Base-by-base conservation (phyloP, 371 early-diverging fungal species). In the Apophysomyces elegans region DNA sequence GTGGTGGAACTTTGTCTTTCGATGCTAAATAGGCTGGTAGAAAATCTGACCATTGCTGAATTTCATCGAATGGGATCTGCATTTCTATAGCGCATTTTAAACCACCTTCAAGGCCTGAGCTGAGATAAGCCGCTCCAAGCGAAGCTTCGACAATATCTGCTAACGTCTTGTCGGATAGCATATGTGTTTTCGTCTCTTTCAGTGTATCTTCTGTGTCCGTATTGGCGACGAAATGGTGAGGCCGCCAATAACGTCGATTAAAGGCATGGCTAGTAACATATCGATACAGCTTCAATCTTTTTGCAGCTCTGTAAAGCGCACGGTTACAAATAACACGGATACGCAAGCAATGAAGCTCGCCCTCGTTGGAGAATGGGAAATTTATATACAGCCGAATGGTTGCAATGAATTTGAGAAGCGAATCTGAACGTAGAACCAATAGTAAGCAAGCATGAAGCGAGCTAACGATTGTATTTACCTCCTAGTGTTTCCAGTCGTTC, bases 401-500 rank as follows among this genome's bases (percentile, higher is more conserved):
- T 1, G 88, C 82, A 35, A 91, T 77, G 62, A 94, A 87, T 75
- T 98, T 99, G n/a, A 99, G 82, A 64, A 96, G 90, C 7, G 93
- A 88, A 71, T 99, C 99, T 80, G 59, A 12, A 9, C 0, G 32
- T 26, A 9, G 65, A 7, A 6, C 18, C 26, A 32, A 16, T 6
- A 54, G 58, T 37, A 18, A 4, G 56, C 32, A 16, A 36, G 9
- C 56, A 14, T 16, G 11, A 62, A 45, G 43, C 7, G 39, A 11
- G 26, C 4, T 43, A 45, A 37, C 54, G 3, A 44, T 21, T 16
- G 12, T 57, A 11, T 13, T 63, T 75, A 80, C 80, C 80, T 2
- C 99, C 99, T 1, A 99, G 77, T 7, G 93, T 91, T 77, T 99
- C 99, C 0, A 99, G 80, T 5, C 99, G 91, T 77, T 99, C 97